Evolutionary conservation across 1,284 basidiomycete genomes (phyloP).

Genomic region (Tylopilus sp.): DNA sequence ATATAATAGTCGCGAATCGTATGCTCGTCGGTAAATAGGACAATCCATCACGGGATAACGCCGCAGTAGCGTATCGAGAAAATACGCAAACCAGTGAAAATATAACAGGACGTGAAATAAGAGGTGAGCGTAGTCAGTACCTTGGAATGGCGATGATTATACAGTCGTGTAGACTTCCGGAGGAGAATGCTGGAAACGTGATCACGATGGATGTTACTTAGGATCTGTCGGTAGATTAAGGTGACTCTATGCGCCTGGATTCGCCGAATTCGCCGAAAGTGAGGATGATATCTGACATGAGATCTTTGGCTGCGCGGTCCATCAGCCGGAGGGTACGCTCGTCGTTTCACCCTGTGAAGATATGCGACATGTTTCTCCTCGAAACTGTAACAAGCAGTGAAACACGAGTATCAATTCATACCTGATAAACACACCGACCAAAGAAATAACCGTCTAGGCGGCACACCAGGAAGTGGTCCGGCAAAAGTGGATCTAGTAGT

Average conservation of each 20-base stretch:
- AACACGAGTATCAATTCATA: background rate
- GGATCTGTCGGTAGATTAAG: background rate
- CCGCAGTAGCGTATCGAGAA: conserved; percentile 78
- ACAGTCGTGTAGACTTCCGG: conserved; percentile 78
- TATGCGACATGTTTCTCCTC: conserved; percentile 86
- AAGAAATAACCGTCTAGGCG: conserved; percentile 96
- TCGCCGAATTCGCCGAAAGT: conserved; percentile 98
- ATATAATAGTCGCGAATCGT: conserved; percentile 93
- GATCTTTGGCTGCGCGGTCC: conserved; percentile 88
- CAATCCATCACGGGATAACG: conserved; percentile 92
- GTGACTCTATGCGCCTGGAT: conserved; percentile 73
- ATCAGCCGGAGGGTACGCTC: conserved; percentile 88
- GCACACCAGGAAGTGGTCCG: conserved; percentile 87
- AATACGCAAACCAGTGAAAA: conserved; percentile 89
- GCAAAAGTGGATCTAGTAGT: conserved; percentile 88
- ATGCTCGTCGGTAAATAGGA: conserved; percentile 82
- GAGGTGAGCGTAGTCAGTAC: conserved; percentile 92
- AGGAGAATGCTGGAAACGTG: conserved; percentile 81
- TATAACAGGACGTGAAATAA: conserved; percentile 93
- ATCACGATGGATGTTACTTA: no score
- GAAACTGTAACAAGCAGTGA: conserved; percentile 66
- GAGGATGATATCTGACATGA: conserved; percentile 89
- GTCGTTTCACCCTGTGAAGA: conserved; percentile 95
- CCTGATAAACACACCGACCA: conserved; percentile 73
- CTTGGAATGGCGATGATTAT: conserved; percentile 90